Conservation (phyloP, 228 moss, liverwort and hornwort genomes). For the Sphagnum fallax region DNA sequence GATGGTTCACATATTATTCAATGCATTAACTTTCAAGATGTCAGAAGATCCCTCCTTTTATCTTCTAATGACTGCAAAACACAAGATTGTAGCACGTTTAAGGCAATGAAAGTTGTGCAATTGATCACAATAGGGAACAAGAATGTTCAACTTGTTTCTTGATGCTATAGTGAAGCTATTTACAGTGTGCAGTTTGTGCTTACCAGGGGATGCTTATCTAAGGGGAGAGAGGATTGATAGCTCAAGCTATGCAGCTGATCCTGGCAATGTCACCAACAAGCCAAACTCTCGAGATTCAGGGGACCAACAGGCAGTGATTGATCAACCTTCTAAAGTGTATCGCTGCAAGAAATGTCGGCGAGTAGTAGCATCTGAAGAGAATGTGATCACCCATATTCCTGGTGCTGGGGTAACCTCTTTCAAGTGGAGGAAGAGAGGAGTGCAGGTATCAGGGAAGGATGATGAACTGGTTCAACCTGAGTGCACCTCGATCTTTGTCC, state of each 20-base stretch:
- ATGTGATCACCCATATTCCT: slow-evolving; percentile 71
- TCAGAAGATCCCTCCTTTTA: not conserved
- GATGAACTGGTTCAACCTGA: slow-evolving; percentile 53
- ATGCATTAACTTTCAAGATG: not conserved
- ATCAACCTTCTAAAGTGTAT: slow-evolving; percentile 35
- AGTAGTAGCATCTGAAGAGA: slow-evolving; percentile 71
- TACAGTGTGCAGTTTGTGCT: slow-evolving; percentile 24
- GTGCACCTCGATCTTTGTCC: slow-evolving; percentile 94
- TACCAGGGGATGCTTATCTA: slow-evolving; percentile 64
- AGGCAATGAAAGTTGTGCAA: not conserved
- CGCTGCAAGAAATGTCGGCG: slow-evolving; percentile 94
- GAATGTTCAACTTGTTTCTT: not conserved
- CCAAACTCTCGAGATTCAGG: slow-evolving; percentile 14
- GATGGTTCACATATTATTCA: too few species aligned
- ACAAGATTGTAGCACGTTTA: not conserved
- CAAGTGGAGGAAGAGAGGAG: slow-evolving; percentile 64
- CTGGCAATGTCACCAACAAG: slow-evolving; percentile 32
- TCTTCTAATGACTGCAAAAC: not conserved
- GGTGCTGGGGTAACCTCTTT: slow-evolving; percentile 69
- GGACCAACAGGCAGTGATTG: slow-evolving; percentile 17
- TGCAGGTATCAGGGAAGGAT: slow-evolving; percentile 34
- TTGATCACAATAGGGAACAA: too few species aligned
- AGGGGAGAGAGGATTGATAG: slow-evolving; percentile 77
- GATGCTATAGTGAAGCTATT: slow-evolving; percentile 18
- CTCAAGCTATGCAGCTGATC: slow-evolving; percentile 82